Evolutionary conservation across 345 rosid species (phyloP).

Genomic region (Hypericum perforatum): DNA sequence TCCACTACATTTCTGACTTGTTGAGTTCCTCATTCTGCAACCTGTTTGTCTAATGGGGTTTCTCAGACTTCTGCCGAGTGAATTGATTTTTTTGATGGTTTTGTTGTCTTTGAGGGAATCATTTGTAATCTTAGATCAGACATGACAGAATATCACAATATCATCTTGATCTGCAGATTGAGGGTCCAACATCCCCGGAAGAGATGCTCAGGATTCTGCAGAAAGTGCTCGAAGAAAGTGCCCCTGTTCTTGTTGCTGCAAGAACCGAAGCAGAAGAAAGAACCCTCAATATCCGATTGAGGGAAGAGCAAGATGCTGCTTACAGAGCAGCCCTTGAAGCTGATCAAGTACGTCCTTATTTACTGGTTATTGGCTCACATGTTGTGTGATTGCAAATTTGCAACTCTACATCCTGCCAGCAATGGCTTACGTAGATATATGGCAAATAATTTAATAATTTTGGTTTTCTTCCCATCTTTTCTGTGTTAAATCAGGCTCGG

Average conservation of each 20-base stretch:
- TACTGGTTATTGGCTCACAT: neutral
- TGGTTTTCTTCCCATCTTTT: neutral
- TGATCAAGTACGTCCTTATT: slow-evolving; percentile 55
- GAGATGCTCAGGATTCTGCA: slow-evolving; percentile 66
- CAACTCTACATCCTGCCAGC: neutral
- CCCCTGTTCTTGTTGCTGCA: slow-evolving; percentile 70
- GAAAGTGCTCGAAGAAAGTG: slow-evolving; percentile 90
- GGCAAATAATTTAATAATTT: neutral
- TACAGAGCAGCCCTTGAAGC: slow-evolving; percentile 98
- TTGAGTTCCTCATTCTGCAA: too few relatives aligned
- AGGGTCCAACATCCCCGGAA: slow-evolving; percentile 86
- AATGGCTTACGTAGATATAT: neutral
- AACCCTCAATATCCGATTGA: slow-evolving; percentile 56
- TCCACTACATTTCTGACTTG: too few relatives aligned
- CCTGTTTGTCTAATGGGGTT: too few relatives aligned
- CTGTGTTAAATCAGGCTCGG: slow-evolving; percentile 42
- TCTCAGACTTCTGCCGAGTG: too few relatives aligned
- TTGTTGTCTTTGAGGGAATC: neutral
- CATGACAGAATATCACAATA: neutral
- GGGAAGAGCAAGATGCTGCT: slow-evolving; percentile 99
- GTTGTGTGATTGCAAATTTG: too few relatives aligned
- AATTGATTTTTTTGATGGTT: too few relatives aligned
- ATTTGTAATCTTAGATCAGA: too few relatives aligned
- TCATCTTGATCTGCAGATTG: slow-evolving; percentile 41
- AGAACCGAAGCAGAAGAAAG: slow-evolving; percentile 96